Evolutionary conservation across 345 rosid species (phyloP).

Genomic region (Murraya paniculata): DNA sequence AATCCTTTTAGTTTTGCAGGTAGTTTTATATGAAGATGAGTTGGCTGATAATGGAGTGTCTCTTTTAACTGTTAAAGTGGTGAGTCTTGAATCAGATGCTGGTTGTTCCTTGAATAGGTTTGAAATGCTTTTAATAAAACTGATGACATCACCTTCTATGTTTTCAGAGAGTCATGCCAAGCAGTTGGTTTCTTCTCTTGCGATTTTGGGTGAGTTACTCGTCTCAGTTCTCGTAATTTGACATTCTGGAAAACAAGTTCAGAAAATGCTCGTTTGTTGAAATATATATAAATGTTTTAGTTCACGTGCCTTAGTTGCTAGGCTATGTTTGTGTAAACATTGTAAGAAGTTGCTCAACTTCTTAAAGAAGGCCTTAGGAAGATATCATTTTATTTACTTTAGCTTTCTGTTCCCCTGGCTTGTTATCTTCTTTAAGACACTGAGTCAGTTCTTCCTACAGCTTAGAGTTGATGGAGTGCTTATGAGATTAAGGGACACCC

Average conservation of each 20-base stretch:
- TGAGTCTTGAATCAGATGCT: slow-evolving; percentile 31
- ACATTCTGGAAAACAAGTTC: background rate
- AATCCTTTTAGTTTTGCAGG: slow-evolving; percentile 44
- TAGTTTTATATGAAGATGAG: slow-evolving; percentile 94
- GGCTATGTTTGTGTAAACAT: background rate
- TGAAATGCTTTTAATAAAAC: slow-evolving; percentile 1
- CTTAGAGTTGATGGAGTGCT: slow-evolving; percentile 97
- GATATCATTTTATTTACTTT: background rate
- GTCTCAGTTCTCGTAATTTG: background rate
- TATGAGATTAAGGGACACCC: slow-evolving; percentile 94
- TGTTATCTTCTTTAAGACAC: slow-evolving; percentile 2
- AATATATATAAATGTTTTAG: background rate
- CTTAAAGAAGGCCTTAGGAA: background rate
- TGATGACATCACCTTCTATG: slow-evolving; percentile 19
- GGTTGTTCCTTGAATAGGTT: background rate
- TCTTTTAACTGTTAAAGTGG: slow-evolving; percentile 93
- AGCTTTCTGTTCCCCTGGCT: background rate
- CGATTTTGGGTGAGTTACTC: slow-evolving; percentile 84
- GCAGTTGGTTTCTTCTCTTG: slow-evolving; percentile 93
- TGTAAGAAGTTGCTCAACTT: background rate
- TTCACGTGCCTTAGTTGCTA: background rate
- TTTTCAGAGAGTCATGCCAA: slow-evolving; percentile 91
- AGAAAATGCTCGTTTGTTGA: background rate
- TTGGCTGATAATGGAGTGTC: slow-evolving; percentile 94
- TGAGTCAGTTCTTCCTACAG: slow-evolving; percentile 36